Evolutionary conservation across 2,329 filamentous ascomycete species (phyloP).

Genomic region (Trichoderma afroharzianum): DNA sequence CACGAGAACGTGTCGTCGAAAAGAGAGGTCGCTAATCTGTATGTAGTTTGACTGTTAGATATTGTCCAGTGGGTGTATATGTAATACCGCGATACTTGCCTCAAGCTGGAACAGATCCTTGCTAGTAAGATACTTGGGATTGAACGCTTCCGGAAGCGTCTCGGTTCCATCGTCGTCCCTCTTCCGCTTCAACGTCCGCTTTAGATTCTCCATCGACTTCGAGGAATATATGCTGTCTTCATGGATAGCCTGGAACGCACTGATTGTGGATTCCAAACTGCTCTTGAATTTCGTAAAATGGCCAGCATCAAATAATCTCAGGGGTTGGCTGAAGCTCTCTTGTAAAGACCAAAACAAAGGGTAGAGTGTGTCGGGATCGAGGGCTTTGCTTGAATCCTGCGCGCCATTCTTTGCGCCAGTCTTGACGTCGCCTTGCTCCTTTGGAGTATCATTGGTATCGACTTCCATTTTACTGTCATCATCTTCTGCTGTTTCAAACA

Average conservation of each 20-base stretch:
- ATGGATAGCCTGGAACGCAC: slow-evolving; percentile 50
- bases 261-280: slow-evolving; percentile 65
- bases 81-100: slow-evolving; percentile 44
- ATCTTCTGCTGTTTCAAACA: slow-evolving; percentile 56
- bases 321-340: slow-evolving; percentile 85
- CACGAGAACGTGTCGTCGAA: slow-evolving; percentile 89
- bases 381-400: slow-evolving; percentile 48
- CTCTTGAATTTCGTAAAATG: slow-evolving; percentile 79
- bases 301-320: slow-evolving; percentile 68
- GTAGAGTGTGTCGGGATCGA: slow-evolving; percentile 73
- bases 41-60: background rate
- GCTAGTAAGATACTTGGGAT: slow-evolving; percentile 98
- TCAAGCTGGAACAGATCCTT: slow-evolving; percentile 93
- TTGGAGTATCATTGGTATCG: slow-evolving; percentile 47
- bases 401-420: slow-evolving; percentile 39
- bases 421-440: slow-evolving; percentile 31
- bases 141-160: slow-evolving; percentile 58
- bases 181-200: slow-evolving; percentile 69
- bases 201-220: slow-evolving; percentile 60
- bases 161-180: slow-evolving; percentile 52
- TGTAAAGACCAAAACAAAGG: slow-evolving; percentile 93
- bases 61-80: background rate
- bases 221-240: slow-evolving; percentile 43
- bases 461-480: slow-evolving; percentile 57
- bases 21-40: slow-evolving; percentile 87